Evolutionary conservation across 352 stramenopile species (phyloP), one percentile per base, ranked within the genome.

Genomic region (Blastocystis sp.): DNA sequence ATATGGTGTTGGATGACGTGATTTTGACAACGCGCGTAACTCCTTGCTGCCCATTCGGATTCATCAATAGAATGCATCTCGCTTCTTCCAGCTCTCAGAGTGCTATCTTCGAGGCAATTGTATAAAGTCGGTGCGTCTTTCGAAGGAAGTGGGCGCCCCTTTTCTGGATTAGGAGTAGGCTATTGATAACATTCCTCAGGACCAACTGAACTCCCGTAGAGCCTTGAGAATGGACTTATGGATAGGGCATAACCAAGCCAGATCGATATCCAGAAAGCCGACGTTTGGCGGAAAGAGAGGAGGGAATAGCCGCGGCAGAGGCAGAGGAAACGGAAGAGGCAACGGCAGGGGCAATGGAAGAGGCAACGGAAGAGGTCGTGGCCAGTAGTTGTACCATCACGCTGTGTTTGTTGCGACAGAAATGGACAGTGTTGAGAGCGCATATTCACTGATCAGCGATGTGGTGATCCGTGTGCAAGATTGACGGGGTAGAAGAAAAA

Each of bases 61-160:
- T 65, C 7, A 63, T 2, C 19, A 91, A 57, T 79, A 97, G 93
- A 95, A 98, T 82, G 97, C 96, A 57, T 94, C 98, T 88, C 91
- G 93, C 66, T 99, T 99, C 91, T 98, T 95, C 93, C 98, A 98
- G 90, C 93, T 99, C 89, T 93, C 94, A 1, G 95, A 98, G 90
- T 98, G 95, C 89, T 99, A 99, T 91, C 97, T 99, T 76, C 93
- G 97, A 80, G 97, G 97, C 68, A 98, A 95, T 90, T 97, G 93
- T 34, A 97, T 99, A 89, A 99, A 99, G 92, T 99, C 98, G 91
- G 94, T 99, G 63, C 92, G 96, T 69, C 93, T 99, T 19, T 95
- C 94, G 19, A 96, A 98, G 80, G 95, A 98, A 90, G 93, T 84
- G 45, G 9, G 14, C 21, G 34, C 34, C 11, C 0, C 11, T 40